A percentile compares a stretch with the other conserved stretches of the same genome.
These are phyloP conservation scores for Kondoa subrosea DNA, from an alignment of 768 basidiomycete species.

Conservation along the genomic window DNA sequence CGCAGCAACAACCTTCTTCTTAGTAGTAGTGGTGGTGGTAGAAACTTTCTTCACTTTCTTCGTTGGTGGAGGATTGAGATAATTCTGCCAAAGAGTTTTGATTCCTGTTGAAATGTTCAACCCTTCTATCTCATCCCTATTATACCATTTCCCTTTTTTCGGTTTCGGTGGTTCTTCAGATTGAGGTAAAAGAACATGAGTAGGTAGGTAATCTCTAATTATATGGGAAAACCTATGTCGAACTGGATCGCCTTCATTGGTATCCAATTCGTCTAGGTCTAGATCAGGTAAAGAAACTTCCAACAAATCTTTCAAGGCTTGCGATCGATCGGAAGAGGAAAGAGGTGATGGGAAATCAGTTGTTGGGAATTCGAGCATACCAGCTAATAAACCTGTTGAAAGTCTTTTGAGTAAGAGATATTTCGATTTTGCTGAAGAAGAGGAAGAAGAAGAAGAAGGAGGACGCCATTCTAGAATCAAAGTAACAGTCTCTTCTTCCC, in stretches of 20 bases:
- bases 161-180: conserved; percentile 4
- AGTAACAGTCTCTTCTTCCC: conserved; percentile 70
- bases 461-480: conserved; percentile 65
- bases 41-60: too few relatives aligned
- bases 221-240: conserved; percentile 20
- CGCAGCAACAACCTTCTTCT: background rate
- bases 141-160: conserved; percentile 9
- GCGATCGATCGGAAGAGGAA: background rate
- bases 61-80: background rate
- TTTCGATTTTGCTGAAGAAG: conserved; percentile 35
- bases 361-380: conserved; percentile 74
- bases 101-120: conserved; percentile 16
- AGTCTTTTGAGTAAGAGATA: conserved; percentile 69
- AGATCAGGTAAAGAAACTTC: conserved; percentile 7
- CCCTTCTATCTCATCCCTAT: background rate
- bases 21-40: too few relatives aligned
- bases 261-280: background rate
- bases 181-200: conserved; percentile 1
- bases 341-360: conserved; percentile 36
- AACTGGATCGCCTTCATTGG: background rate
- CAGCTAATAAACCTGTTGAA: conserved; percentile 70
- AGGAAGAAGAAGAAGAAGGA: conserved; percentile 21
- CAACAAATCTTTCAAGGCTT: conserved; percentile 6
- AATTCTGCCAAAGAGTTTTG: conserved; percentile 8
- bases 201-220: conserved; percentile 10